A percentile compares a stretch with the other conserved stretches of the same genome.
These are phyloP conservation scores for Solanum pinnatisectum DNA, from an alignment of 257 asterid species.

Conservation along the genomic window DNA sequence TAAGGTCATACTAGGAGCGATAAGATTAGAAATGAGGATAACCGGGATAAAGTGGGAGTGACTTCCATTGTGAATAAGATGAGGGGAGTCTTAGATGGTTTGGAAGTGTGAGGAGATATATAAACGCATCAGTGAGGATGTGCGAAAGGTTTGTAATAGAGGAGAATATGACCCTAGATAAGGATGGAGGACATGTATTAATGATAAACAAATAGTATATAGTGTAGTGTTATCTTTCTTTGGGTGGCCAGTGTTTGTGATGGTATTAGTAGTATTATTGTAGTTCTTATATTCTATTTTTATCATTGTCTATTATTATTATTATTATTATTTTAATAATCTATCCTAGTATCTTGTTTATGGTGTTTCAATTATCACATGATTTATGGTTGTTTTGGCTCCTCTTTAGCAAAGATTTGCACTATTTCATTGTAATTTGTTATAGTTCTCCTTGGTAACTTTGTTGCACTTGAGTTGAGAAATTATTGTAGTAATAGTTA, in stretches of 20 bases:
- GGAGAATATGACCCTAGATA: no score
- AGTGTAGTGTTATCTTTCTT: no score
- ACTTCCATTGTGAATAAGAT: background rate
- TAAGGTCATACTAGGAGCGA: background rate
- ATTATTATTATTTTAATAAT: no score
- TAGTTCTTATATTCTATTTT: background rate
- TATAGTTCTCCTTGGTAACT: no score
- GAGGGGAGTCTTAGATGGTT: background rate
- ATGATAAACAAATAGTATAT: no score
- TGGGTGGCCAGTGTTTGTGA: background rate
- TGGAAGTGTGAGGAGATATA: no score
- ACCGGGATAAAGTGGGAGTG: fast-evolving
- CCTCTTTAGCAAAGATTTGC: no score
- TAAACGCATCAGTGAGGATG: background rate
- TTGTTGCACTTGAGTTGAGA: no score
- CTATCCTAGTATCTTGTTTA: no score
- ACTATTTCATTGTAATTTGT: no score
- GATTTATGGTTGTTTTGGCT: no score
- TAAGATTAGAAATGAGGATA: background rate
- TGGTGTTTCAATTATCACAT: background rate
- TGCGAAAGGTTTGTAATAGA: background rate
- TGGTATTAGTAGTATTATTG: background rate
- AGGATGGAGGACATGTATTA: background rate
- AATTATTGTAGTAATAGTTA: no score
- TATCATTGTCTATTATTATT: background rate